These are phyloP conservation scores for Candida nitratophila DNA, from an alignment of 805 yeast species.

Conservation along the genomic window DNA sequence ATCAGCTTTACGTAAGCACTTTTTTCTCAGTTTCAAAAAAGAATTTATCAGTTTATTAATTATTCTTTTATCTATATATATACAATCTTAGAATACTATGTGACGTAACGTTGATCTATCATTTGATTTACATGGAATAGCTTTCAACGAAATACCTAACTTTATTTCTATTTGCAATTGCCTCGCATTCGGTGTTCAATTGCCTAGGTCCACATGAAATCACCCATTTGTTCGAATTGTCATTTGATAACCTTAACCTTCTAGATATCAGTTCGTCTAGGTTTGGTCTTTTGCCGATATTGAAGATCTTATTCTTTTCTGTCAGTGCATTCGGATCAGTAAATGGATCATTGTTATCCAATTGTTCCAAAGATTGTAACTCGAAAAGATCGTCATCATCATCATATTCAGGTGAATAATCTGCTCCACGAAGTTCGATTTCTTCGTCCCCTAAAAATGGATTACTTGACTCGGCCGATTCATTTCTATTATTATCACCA, in stretches of 20 bases:
- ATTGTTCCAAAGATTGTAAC: conserved; percentile 18
- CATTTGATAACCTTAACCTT: conserved; percentile 21
- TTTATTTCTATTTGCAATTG: conserved; percentile 29
- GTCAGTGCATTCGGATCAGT: conserved; percentile 5
- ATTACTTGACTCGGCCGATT: no score
- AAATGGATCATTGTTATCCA: conserved; percentile 11
- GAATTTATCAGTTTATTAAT: no score
- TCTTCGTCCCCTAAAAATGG: conserved; percentile 1
- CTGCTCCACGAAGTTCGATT: background rate
- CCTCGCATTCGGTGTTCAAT: conserved; percentile 32
- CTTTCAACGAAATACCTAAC: conserved; percentile 38
- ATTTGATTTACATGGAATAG: conserved; percentile 29
- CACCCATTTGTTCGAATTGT: conserved; percentile 39
- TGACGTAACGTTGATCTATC: no score
- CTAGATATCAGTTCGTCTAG: conserved; percentile 26
- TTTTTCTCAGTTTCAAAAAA: no score
- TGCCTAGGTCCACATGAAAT: conserved; percentile 53
- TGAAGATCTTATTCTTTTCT: conserved; percentile 8
- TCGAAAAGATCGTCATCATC: conserved; percentile 18
- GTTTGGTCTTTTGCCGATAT: conserved; percentile 37
- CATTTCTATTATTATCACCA: background rate
- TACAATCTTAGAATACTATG: no score
- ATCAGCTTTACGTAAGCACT: no score
- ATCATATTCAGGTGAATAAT: background rate
- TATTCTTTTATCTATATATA: no score